Evolutionary conservation across 148 eudicot species (phyloP), one percentile per base, ranked within the genome.

Genomic region (Drosera capensis): DNA sequence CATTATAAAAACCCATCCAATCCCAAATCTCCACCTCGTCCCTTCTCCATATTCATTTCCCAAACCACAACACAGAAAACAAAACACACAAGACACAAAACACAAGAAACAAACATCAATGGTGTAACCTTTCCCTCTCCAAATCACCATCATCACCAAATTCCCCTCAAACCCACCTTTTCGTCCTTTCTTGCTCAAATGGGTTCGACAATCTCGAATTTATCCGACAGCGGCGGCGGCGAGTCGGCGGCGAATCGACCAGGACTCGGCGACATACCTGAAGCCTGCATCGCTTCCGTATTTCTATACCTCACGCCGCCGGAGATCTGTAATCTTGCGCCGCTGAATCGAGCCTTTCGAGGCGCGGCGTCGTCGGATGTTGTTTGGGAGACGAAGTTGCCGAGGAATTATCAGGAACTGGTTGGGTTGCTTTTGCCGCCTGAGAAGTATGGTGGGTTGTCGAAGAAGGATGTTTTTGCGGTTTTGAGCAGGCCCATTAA

Each of bases 261-360:
- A 7, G 77, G 94, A 0, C 62, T 88, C 1, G 96, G 96, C 0
- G 96, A 88, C 51, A 83, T 88, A 59, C 96, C 94, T 29, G 94
- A 88, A 59, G 84, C 79, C 17, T 88, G 96, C 68, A 83, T 88
- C 11, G 96, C 96, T 0, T 63, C 83, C 36, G 96, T 88, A 7
- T 79, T 88, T 52, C 56, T 77, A 16, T 55, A 88, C 59, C 58
- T 88, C 4, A 72, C 83, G 2, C 96, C 96, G 49, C 90, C 92
- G 38, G 86, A 88, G 66, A 88, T 88, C 23, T 88, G 96, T 56
- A 88, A 77, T 43, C 63, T 88, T 26, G 96, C 96, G 0, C 69
- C 86, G 8, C 83, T 88, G 24, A 88, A 88, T 26, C 73, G 86
- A 15, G 92, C 94, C 14, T 88, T 88, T 63, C 94, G 92, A 29